A percentile compares a stretch with the other conserved stretches of the same genome.
These are phyloP conservation scores for Hypoxylon trugodes DNA, from an alignment of 495 filamentous ascomycete genomes.

Conservation along the genomic window DNA sequence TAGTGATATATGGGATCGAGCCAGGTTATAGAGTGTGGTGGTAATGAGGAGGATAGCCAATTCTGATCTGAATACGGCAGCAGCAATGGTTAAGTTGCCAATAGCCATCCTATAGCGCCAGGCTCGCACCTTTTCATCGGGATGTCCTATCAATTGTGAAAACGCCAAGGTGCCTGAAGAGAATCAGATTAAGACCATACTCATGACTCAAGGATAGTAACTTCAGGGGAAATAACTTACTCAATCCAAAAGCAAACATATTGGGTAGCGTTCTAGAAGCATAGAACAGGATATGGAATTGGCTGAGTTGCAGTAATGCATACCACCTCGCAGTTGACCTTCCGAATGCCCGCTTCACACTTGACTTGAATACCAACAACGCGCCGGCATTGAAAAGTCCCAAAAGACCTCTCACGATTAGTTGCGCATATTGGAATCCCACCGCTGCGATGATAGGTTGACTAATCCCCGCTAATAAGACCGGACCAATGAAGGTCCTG, in stretches of 20 bases:
- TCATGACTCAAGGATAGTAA: not conserved
- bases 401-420: slow-evolving; percentile 75
- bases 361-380: slow-evolving; percentile 69
- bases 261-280: slow-evolving; percentile 93
- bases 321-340: slow-evolving; percentile 80
- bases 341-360: slow-evolving; percentile 75
- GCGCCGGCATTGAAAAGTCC: slow-evolving; percentile 79
- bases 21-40: slow-evolving; percentile 65
- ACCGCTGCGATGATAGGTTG: slow-evolving; percentile 65
- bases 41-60: slow-evolving; percentile 79
- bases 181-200: slow-evolving; percentile 6
- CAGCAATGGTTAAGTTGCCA: slow-evolving; percentile 79
- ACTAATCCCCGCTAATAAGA: slow-evolving; percentile 72
- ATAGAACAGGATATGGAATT: slow-evolving; percentile 96
- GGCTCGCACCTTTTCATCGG: slow-evolving; percentile 43
- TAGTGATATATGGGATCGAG: slow-evolving; percentile 63
- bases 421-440: slow-evolving; percentile 56
- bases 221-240: slow-evolving; percentile 51
- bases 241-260: slow-evolving; percentile 92
- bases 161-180: slow-evolving; percentile 71
- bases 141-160: slow-evolving; percentile 69
- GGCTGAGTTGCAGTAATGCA: slow-evolving; percentile 78
- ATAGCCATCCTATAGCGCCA: slow-evolving; percentile 65
- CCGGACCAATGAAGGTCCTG: slow-evolving; percentile 84
- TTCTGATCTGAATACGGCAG: slow-evolving; percentile 89